A percentile compares a stretch with the other conserved stretches of the same genome.
phyloP scores from a whole-genome alignment of 179 eudicot species.

The Gypsophila paniculata region DNA sequence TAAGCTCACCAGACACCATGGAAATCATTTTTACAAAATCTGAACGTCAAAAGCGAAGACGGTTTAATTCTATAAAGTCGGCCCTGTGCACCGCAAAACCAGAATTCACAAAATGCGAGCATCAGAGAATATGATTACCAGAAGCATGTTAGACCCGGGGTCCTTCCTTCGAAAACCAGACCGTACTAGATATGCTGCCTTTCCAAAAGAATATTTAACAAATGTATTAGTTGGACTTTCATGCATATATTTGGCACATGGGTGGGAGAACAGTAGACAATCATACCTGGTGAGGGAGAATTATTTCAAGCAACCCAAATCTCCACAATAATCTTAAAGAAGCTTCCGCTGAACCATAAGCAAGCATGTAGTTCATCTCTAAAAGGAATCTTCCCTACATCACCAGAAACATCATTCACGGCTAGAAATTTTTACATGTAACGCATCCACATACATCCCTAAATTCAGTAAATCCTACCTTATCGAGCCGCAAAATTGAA shows the following conservation, averaged over 20 bases:
- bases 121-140: slow-evolving; percentile 43
- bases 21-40: neutral
- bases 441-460: neutral
- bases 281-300: slow-evolving; percentile 79
- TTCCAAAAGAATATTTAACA: slow-evolving; percentile 22
- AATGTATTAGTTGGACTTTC: slow-evolving; percentile 13
- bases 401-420: slow-evolving; percentile 12
- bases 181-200: slow-evolving; percentile 81
- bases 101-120: neutral
- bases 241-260: slow-evolving; percentile 7
- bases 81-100: neutral
- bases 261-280: neutral
- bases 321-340: slow-evolving; percentile 71
- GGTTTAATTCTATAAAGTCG: neutral
- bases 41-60: neutral
- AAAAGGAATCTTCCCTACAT: slow-evolving; percentile 65
- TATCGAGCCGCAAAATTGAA: slow-evolving; percentile 58
- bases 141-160: slow-evolving; percentile 72
- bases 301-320: slow-evolving; percentile 52
- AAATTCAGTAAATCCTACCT: slow-evolving; percentile 39
- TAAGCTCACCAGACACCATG: neutral
- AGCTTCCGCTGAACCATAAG: slow-evolving; percentile 80
- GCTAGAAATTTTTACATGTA: slow-evolving; percentile 1
- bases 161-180: slow-evolving; percentile 62
- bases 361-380: slow-evolving; percentile 87